phyloP scores from a whole-genome alignment of 164 flowering plant genomes.

The Berberis thunbergii region DNA sequence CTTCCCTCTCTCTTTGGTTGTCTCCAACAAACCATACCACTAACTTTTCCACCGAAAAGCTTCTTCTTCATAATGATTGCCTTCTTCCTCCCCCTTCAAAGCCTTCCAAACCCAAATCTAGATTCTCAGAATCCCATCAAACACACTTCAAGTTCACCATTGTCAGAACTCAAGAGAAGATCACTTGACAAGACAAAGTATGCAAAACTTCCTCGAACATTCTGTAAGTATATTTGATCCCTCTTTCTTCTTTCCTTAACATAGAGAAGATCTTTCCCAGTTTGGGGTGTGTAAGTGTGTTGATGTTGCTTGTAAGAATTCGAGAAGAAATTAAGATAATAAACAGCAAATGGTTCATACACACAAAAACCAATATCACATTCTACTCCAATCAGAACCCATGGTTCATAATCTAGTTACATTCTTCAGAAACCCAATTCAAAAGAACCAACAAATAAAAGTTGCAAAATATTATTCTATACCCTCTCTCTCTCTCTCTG shows the following conservation, averaged over 20 bases:
- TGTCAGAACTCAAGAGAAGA: no score
- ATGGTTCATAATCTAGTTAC: constrained; percentile 26
- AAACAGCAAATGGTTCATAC: constrained; percentile 4
- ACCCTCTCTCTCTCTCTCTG: constrained; percentile 19
- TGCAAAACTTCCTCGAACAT: no score
- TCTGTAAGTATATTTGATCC: not conserved
- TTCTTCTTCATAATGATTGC: constrained; percentile 27
- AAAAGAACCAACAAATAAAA: constrained; percentile 4
- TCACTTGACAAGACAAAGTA: no score
- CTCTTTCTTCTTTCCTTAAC: not conserved
- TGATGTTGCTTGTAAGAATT: constrained; percentile 2
- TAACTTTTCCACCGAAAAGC: constrained; percentile 11
- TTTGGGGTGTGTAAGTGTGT: no score
- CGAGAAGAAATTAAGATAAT: constrained; percentile 7
- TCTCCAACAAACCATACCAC: not conserved
- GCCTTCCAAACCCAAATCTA: constrained; percentile 2
- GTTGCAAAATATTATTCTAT: constrained; percentile 27
- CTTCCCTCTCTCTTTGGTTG: constrained; percentile 36
- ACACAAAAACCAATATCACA: constrained; percentile 38
- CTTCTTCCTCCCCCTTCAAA: constrained; percentile 16
- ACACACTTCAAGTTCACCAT: no score
- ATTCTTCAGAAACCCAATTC: not conserved
- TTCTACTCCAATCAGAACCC: constrained; percentile 32
- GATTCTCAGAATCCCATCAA: constrained; percentile 14
- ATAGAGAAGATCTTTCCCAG: not conserved